phyloP scores from a whole-genome alignment of 768 basidiomycete species.

The Paxillus involutus region DNA sequence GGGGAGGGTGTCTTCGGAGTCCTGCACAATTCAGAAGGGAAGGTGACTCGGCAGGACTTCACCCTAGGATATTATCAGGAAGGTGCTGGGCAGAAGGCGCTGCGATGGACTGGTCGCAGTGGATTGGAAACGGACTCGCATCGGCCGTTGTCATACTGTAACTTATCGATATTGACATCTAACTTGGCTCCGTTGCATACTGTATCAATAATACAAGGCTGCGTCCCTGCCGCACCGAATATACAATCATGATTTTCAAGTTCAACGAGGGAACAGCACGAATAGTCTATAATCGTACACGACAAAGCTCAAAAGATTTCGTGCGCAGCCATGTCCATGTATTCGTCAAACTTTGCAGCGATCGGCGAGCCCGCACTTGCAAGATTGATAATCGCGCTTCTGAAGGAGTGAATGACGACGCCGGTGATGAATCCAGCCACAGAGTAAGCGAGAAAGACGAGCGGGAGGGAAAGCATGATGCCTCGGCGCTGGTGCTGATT shows the following conservation, averaged over 20 bases:
- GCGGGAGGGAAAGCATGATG: conserved; percentile 67
- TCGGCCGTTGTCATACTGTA: not conserved
- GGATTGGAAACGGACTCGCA: too few species aligned
- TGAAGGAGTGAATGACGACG: conserved; percentile 64
- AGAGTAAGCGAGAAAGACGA: conserved; percentile 73
- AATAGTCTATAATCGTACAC: not conserved
- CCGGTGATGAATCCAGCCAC: conserved; percentile 67
- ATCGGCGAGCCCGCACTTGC: conserved; percentile 31
- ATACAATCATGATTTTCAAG: too few species aligned
- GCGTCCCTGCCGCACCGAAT: too few species aligned
- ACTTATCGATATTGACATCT: too few species aligned
- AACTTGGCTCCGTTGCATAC: too few species aligned
- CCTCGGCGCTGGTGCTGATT: conserved; percentile 41
- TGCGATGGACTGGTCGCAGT: too few species aligned
- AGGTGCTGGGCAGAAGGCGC: too few species aligned
- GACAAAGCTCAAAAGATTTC: not conserved
- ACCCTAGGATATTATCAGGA: conserved; percentile 47
- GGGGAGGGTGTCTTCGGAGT: conserved; percentile 36
- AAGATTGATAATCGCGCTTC: conserved; percentile 44
- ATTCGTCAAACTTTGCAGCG: conserved; percentile 52
- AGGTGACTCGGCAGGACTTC: conserved; percentile 34
- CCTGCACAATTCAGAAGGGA: conserved; percentile 28
- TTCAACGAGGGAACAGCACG: too few species aligned
- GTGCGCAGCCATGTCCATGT: conserved; percentile 37
- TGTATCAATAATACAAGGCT: not conserved